A percentile compares a stretch with the other conserved stretches of the same genome.
Conservation (phyloP, 2,329 filamentous ascomycete species). For the Spiromastix sp. region DNA sequence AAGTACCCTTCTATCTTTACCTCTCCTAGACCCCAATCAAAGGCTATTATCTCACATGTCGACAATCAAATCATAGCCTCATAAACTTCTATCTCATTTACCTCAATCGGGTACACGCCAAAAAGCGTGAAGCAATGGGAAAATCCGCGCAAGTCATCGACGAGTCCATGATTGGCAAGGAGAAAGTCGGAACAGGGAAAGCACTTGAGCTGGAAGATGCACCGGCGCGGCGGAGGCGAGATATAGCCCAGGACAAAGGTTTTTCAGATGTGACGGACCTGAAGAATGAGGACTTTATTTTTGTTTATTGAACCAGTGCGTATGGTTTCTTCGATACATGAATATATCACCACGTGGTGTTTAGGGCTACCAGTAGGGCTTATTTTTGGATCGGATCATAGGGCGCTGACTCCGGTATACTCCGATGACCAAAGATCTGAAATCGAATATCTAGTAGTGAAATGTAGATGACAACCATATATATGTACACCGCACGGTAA, state of each 20-base stretch:
- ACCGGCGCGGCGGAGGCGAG: not conserved
- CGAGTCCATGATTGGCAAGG: slow-evolving; percentile 25
- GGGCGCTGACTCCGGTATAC: no score
- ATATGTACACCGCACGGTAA: no score
- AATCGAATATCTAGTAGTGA: no score
- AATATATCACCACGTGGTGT: no score
- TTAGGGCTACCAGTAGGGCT: no score
- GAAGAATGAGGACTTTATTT: slow-evolving; percentile 3
- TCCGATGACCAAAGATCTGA: no score
- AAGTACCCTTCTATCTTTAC: slow-evolving; percentile 5
- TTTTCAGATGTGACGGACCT: slow-evolving; percentile 2
- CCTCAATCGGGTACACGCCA: slow-evolving; percentile 22
- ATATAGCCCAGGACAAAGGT: not conserved
- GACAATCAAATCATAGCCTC: slow-evolving; percentile 10
- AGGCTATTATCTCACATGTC: not conserved
- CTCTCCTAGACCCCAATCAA: no score
- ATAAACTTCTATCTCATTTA: slow-evolving; percentile 22
- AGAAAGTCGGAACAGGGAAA: slow-evolving; percentile 2
- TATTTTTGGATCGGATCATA: no score
- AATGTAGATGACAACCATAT: no score
- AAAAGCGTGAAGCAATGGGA: slow-evolving; percentile 19
- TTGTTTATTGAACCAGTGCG: slow-evolving; percentile 11
- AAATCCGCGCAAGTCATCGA: slow-evolving; percentile 21
- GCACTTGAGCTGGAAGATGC: not conserved
- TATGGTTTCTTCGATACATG: no score